Conservation (phyloP, 169 alveolate genomes). For the Besnoitia besnoiti region DNA sequence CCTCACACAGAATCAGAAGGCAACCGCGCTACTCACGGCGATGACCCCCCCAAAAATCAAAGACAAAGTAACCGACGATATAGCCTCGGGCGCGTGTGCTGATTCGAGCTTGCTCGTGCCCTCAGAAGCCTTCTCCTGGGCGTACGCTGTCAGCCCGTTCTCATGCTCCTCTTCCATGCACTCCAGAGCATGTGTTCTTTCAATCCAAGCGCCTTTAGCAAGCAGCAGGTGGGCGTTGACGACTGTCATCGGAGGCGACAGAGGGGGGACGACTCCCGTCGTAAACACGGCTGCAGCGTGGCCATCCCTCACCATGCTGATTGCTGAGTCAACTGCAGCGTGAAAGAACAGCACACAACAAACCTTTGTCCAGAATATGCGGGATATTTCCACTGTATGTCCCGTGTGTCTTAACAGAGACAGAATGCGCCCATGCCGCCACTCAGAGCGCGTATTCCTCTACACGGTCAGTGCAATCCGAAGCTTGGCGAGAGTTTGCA, state of each 20-base stretch:
- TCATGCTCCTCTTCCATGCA: conserved; percentile 33
- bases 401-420: neutral
- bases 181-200: conserved; percentile 15
- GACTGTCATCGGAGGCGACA: neutral
- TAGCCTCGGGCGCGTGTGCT: neutral
- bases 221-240: conserved; percentile 15
- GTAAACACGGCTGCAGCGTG: neutral
- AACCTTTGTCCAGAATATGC: neutral
- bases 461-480: too few relatives aligned
- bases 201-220: conserved; percentile 40
- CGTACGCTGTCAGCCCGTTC: neutral
- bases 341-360: neutral
- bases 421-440: neutral
- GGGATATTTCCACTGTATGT: neutral
- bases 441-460: too few relatives aligned
- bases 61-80: neutral
- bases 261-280: neutral
- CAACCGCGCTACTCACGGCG: neutral
- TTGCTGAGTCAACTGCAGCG: neutral
- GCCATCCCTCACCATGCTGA: neutral
- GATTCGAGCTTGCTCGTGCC: neutral
- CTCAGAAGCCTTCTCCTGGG: neutral
- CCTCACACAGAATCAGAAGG: neutral
- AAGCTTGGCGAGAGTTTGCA: too few relatives aligned
- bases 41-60: neutral